Evolutionary conservation across 1,284 basidiomycete genomes (phyloP), one percentile per base, ranked within the genome.

Genomic region (Sanghuangporus sanghuang): DNA sequence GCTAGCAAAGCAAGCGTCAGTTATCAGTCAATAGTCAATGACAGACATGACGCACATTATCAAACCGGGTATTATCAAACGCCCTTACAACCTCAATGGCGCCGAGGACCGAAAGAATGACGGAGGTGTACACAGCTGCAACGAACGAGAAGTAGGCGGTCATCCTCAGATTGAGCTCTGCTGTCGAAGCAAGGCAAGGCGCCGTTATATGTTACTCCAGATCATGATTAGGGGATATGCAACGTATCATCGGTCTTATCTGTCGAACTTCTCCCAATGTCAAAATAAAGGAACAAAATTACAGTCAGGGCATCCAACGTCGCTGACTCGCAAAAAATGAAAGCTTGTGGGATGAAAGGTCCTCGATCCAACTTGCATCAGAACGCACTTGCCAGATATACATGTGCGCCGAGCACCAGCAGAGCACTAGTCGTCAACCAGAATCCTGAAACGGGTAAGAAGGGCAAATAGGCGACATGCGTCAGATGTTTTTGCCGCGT

Each of bases 51-150:
- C 78, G 57, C 69, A 87, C 86, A 68, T 87, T 89, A 71, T 89
- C 86, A 71, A 78, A 84, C 55, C 84, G 78, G 65, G 76, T 77
- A 68, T 79, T 80, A 71, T 84, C 81, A 70, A 83, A 86, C 21
- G 79, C 81, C 57, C 66, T 62, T 42, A 70, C 70, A 44, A 67
- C 58, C 48, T 72, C 39, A 67, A 54, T 66, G 48, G 67, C 7
- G 55, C 62, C 64, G 62, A 62, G 65, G 65, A 59, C 63, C 57
- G 57, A 62, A 66, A 62, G 59, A 62, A 62, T 54, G 66, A 68
- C 2, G 21, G 9, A 60, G 35, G 61, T 68, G 68, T 67, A 72
- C 71, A 39, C 62, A 73, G 49, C 32, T 18, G 16, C n/a, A n/a
- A 42, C 27, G 58, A 56, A 14, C 14, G 27, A 23, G 11, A 46